These are phyloP conservation scores for Golubevia pallescens DNA, from an alignment of 1,284 basidiomycete genomes.

Conservation along the genomic window DNA sequence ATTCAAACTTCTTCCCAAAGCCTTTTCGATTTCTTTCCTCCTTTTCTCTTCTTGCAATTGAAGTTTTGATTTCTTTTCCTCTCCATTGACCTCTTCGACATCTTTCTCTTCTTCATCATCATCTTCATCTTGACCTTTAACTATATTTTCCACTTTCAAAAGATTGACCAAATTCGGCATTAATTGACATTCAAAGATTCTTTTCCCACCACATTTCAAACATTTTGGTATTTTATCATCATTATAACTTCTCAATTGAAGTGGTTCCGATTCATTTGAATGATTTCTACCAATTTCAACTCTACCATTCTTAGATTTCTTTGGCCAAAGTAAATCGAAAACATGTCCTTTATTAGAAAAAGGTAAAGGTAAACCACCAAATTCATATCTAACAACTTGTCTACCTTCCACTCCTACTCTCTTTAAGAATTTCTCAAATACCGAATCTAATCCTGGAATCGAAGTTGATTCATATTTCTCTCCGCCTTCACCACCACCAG, in stretches of 20 bases:
- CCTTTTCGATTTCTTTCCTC: constrained; percentile 37
- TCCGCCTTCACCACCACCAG: too few relatives aligned
- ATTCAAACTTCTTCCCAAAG: constrained; percentile 35
- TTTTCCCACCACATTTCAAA: constrained; percentile 29
- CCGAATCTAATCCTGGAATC: constrained; percentile 46
- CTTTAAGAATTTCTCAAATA: constrained; percentile 53
- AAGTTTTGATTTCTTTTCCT: constrained; percentile 12
- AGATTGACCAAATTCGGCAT: constrained; percentile 62
- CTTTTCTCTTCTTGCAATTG: constrained; percentile 11
- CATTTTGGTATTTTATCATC: constrained; percentile 33
- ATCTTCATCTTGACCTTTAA: constrained; percentile 1
- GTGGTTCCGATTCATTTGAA: neutral
- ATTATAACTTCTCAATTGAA: neutral
- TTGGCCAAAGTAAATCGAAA: constrained; percentile 46
- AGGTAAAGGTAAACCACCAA: constrained; percentile 44
- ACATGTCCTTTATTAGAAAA: constrained; percentile 38
- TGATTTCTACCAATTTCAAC: neutral
- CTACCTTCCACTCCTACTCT: constrained; percentile 38
- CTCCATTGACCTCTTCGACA: neutral
- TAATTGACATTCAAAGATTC: constrained; percentile 60
- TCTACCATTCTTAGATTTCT: constrained; percentile 5
- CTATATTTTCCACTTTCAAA: constrained; percentile 28
- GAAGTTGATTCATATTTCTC: constrained; percentile 56
- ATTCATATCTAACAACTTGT: constrained; percentile 60
- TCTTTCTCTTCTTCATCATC: constrained; percentile 1